Base-by-base conservation (phyloP, 805 yeast genomes). In the Vanderwaltozyma tropicalis region DNA sequence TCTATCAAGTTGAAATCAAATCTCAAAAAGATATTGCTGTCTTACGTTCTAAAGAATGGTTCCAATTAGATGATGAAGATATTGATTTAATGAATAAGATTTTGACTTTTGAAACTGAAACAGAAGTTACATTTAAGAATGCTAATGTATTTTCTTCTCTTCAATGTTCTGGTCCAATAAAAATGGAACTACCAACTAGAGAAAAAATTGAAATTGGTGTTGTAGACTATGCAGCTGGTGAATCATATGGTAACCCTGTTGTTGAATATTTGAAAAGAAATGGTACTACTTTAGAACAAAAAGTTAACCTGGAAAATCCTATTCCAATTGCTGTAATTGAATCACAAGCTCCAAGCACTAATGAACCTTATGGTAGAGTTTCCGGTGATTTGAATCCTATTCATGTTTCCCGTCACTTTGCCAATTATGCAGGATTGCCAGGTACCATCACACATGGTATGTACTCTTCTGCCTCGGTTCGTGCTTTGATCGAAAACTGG, bases 391-490 rank as follows among this genome's bases (percentile, higher is more conserved):
- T 75, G 77, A 92, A 92, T 65, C 98, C 99, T 45, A 92, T 92
- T 53, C 99, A 92, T 62, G 97, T 94, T 43, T 83, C 95, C 26
- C 80, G 95, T 59, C 92, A 86, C 36, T 92, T 92, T 65, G 88
- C 98, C 40, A 72, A 78, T 45, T 92, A 92, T 60, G 97, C 95
- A 32, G 78, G 78, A 55, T 72, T 92, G 57, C 96, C 96, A 42
- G 98, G 98, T 49, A 92, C 97, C 28, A 92, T 92, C 55, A 92
- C 98, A 27, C 98, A 94, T 58, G 99, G 99, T 61, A 94, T 92
- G 99, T 94, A 76, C 73, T 84, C 96, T 16, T 83, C 95, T 58
- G 98, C 96, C 44, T 74, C 94, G 45, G 89, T 88, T 50, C 81
- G 98, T 70, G 77, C 94, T 25, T 74, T 87, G 59, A 96, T 92